A percentile compares a stretch with the other conserved stretches of the same genome.
Evolutionary conservation across 306 rosid genomes (phyloP).

Genomic region (Glycine soja): DNA sequence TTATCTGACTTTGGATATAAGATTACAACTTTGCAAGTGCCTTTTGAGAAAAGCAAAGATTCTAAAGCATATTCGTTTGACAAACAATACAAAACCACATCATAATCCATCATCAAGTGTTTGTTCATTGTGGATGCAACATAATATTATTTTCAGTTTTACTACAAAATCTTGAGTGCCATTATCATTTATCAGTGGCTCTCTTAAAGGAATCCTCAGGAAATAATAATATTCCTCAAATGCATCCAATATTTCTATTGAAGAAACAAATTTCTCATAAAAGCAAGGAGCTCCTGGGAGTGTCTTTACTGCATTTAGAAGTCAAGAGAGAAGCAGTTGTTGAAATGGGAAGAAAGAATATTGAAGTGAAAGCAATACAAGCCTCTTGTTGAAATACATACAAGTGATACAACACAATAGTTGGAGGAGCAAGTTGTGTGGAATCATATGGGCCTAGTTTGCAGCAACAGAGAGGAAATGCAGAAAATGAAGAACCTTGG

Average conservation of each 20-base stretch:
- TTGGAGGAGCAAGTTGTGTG: slow-evolving; percentile 31
- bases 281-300: slow-evolving; percentile 18
- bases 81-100: slow-evolving; percentile 33
- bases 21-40: slow-evolving; percentile 44
- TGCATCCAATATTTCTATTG: slow-evolving; percentile 26
- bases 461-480: slow-evolving; percentile 48
- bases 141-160: slow-evolving; percentile 37
- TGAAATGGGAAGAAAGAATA: slow-evolving; percentile 44
- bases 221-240: slow-evolving; percentile 1
- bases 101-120: slow-evolving; percentile 38
- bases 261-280: slow-evolving; percentile 17
- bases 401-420: slow-evolving; percentile 14
- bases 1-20: slow-evolving; percentile 47
- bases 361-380: slow-evolving; percentile 68
- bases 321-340: slow-evolving; percentile 53
- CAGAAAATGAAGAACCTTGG: slow-evolving; percentile 71
- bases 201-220: not conserved
- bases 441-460: slow-evolving; percentile 45
- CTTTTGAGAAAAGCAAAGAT: slow-evolving; percentile 43
- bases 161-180: slow-evolving; percentile 23
- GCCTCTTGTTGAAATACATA: slow-evolving; percentile 33
- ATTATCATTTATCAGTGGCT: not conserved
- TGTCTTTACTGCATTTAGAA: slow-evolving; percentile 54
- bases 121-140: slow-evolving; percentile 33
- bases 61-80: not conserved